Conservation (phyloP, 1,284 basidiomycete species). For the Heterobasidion occidentale region DNA sequence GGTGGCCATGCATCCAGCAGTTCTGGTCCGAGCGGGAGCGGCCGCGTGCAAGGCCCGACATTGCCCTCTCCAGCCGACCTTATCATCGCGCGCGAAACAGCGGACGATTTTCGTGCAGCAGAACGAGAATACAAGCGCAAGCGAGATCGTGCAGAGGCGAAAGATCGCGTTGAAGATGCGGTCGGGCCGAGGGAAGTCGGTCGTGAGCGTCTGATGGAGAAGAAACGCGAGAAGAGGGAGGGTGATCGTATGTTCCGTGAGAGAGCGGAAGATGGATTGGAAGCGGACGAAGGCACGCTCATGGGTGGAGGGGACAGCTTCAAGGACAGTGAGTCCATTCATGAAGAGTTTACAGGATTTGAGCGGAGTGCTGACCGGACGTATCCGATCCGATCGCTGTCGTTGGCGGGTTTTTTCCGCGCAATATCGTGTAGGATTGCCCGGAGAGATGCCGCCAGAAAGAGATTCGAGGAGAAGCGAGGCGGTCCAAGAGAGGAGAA, state of each 20-base stretch:
- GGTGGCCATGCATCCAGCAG: conserved; percentile 11
- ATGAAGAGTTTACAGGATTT: not conserved
- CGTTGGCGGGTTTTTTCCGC: not conserved
- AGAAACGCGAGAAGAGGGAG: conserved; percentile 61
- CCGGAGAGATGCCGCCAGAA: conserved; percentile 55
- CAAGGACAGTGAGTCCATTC: conserved; percentile 45
- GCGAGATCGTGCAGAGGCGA: conserved; percentile 55
- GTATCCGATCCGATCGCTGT: not conserved
- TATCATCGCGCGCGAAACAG: conserved; percentile 52
- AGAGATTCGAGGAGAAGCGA: conserved; percentile 45
- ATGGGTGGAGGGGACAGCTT: conserved; percentile 73
- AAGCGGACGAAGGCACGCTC: conserved; percentile 59
- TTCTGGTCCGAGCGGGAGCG: conserved; percentile 16
- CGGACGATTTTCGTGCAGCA: conserved; percentile 36
- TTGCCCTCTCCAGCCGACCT: conserved; percentile 61
- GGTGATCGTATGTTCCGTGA: conserved; percentile 59
- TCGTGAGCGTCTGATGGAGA: conserved; percentile 67
- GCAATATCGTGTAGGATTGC: conserved; percentile 42
- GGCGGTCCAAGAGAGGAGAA: conserved; percentile 35
- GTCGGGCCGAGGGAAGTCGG: conserved; percentile 69
- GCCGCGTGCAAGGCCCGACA: conserved; percentile 53
- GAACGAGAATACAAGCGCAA: conserved; percentile 53
- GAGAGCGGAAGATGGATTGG: conserved; percentile 56
- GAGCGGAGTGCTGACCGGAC: conserved; percentile 3
- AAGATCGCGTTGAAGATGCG: conserved; percentile 63